A percentile compares a stretch with the other conserved stretches of the same genome.
Conservation (phyloP, 108 stramenopile species). For the Cyclotella kingstonii region DNA sequence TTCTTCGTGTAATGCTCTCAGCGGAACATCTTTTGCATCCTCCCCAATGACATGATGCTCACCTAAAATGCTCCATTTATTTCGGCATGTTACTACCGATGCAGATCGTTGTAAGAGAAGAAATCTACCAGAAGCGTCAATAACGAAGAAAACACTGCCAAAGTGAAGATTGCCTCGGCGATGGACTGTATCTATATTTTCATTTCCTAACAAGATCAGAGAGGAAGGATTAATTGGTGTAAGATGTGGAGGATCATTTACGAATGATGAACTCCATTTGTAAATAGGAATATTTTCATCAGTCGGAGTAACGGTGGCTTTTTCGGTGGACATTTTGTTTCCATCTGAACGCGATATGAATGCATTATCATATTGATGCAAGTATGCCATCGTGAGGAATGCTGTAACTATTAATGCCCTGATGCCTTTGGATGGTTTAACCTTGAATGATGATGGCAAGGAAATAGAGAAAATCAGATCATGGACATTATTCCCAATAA, state of each 20-base stretch:
- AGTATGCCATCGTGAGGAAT: too few relatives aligned
- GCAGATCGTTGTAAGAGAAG: conserved; percentile 39
- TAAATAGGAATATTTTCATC: too few relatives aligned
- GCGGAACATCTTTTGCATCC: conserved; percentile 7
- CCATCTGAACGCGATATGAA: too few relatives aligned
- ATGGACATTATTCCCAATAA: too few relatives aligned
- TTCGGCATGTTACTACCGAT: conserved; percentile 41
- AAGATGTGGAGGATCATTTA: conserved; percentile 23
- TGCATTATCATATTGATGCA: too few relatives aligned
- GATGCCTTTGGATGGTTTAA: too few relatives aligned
- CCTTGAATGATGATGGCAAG: too few relatives aligned
- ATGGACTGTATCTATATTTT: conserved; percentile 37
- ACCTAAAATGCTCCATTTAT: conserved; percentile 44
- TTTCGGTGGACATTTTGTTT: too few relatives aligned
- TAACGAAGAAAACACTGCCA: conserved; percentile 27
- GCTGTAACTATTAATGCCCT: too few relatives aligned
- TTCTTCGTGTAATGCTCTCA: conserved; percentile 41
- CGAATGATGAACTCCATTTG: too few relatives aligned
- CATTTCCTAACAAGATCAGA: conserved; percentile 7
- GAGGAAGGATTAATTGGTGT: conserved; percentile 41
- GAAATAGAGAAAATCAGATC: too few relatives aligned
- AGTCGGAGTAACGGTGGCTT: too few relatives aligned
- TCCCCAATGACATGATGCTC: conserved; percentile 34
- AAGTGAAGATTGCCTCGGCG: conserved; percentile 32
- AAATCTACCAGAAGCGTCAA: conserved; percentile 22